Evolutionary conservation across 148 eudicot species (phyloP).

Genomic region (Rhododendron griersonianum): DNA sequence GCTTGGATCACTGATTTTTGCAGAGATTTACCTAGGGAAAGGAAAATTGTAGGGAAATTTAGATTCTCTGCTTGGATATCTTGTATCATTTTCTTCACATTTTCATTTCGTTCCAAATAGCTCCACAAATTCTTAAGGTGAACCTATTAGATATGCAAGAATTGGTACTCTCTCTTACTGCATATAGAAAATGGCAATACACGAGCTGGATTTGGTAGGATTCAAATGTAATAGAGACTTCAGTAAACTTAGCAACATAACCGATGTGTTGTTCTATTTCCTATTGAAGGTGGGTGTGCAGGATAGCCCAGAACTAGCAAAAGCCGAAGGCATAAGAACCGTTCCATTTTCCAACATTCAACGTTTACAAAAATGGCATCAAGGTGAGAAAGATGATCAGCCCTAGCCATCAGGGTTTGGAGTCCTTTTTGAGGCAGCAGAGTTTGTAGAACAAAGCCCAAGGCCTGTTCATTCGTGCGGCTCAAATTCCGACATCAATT

Average conservation of each 20-base stretch:
- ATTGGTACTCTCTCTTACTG: not conserved
- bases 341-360: constrained; percentile 9
- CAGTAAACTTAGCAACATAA: not conserved
- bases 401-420: constrained; percentile 12
- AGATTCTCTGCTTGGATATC: not conserved
- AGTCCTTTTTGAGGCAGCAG: not conserved
- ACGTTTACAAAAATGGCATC: constrained; percentile 12
- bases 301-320: constrained; percentile 6
- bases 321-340: constrained; percentile 8
- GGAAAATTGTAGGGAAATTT: not conserved
- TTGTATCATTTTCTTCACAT: not conserved
- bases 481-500: not conserved
- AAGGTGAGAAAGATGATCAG: constrained; percentile 14
- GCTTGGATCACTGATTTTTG: not conserved
- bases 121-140: not conserved
- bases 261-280: not conserved
- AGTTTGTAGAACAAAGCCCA: not conserved
- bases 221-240: not conserved
- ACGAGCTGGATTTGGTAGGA: not conserved
- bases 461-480: not conserved
- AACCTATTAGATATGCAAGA: not conserved
- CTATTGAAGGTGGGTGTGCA: constrained; percentile 20
- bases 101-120: not conserved
- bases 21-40: not conserved
- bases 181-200: not conserved